Percentiles rank a stretch among this genome's conserved stretches.
Conservation (phyloP, 1,284 basidiomycete species). For the Chondrostereum purpureum region DNA sequence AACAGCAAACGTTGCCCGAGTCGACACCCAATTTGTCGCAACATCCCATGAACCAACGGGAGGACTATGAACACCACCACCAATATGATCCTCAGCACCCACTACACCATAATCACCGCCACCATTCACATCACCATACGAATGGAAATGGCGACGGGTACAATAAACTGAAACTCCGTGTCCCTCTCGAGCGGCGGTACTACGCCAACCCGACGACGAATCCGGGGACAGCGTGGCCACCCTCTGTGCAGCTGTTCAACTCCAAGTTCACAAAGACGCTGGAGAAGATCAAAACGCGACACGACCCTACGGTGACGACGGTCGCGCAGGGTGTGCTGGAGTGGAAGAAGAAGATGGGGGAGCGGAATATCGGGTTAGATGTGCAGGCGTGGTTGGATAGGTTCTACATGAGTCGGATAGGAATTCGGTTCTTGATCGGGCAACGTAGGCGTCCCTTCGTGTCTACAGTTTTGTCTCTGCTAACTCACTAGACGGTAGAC, state of each 20-base stretch:
- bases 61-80: constrained; percentile 1
- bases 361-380: constrained; percentile 72
- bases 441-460: constrained; percentile 57
- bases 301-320: constrained; percentile 97
- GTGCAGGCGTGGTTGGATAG: constrained; percentile 96
- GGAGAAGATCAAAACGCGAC: constrained; percentile 88
- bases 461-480: background rate
- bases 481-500: constrained; percentile 40
- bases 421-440: constrained; percentile 92
- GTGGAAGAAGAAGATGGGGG: constrained; percentile 63
- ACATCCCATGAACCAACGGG: constrained; percentile 18
- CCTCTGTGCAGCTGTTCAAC: constrained; percentile 93
- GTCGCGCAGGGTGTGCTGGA: constrained; percentile 87
- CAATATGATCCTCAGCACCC: background rate
- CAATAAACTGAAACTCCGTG: constrained; percentile 57
- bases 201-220: constrained; percentile 71
- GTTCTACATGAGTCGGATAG: constrained; percentile 97
- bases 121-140: constrained; percentile 17
- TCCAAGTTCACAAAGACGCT: constrained; percentile 84
- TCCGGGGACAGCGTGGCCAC: constrained; percentile 62
- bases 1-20: constrained; percentile 45
- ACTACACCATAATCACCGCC: constrained; percentile 9
- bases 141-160: constrained; percentile 30
- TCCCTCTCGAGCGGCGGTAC: constrained; percentile 78
- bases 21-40: constrained; percentile 50